Evolutionary conservation across 345 rosid genomes (phyloP), one percentile per base, ranked within the genome.

Genomic region (Rhizophora mangle): DNA sequence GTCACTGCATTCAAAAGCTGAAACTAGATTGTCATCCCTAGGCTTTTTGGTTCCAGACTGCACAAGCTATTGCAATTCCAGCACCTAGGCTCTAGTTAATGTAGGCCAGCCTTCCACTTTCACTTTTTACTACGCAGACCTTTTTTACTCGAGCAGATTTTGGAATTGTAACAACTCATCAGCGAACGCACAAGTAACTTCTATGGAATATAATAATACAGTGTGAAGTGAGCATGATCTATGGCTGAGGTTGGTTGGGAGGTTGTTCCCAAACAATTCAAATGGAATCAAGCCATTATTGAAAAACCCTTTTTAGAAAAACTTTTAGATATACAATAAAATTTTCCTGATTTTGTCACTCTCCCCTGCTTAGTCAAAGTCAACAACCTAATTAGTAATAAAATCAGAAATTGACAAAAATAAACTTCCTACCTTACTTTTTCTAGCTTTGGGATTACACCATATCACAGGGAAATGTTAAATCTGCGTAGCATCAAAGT

Each of bases 41-140:
- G 80, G 75, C 71, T 36, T 71, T 71, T 32, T 68, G 79, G 72
- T 69, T 64, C 58, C 72, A 56, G 75, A 61, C 75, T 69, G 64
- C 63, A 70, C 67, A 69, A 75, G 71, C 73, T 67, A 55, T 31
- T 32, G 24, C 13, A 39, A 18, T 53, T 68, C n/a, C 66, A 54
- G 67, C 20, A 27, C 21, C 30, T 65, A 65, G n/a, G 43, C 11
- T 21, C 55, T 37, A 43, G n/a, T 63, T 21, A 11, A 20, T 22
- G 51, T 7, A 16, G 47, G 65, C 43, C 21, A 31, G 54, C 46
- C 43, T 55, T 67, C 16, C 21, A 19, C 22, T 54, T 55, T 64
- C 56, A 3, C 39, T 27, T 49, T 30, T 47, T n/a, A 30, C 8
- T 5, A 26, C 37, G 37, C 37, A 34, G 37, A 34, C 37, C 8